Evolutionary conservation across 139 green algal genomes (phyloP), one percentile per base, ranked within the genome.

Genomic region (Chloropicon primus): DNA sequence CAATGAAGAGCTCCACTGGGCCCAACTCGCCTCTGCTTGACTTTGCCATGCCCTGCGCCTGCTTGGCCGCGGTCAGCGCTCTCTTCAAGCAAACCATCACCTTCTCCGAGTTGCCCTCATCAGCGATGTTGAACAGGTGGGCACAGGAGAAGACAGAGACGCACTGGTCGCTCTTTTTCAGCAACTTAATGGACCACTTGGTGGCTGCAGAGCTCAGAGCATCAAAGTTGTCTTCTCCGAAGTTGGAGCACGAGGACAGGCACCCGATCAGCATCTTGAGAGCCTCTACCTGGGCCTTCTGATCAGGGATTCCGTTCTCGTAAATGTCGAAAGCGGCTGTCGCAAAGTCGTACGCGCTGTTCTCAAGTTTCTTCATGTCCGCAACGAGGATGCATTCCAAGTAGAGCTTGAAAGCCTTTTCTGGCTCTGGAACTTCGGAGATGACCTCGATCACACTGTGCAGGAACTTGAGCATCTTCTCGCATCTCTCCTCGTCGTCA

Each of bases 141-240:
- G 89, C 84, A 73, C 89, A 93, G 2, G 86, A 74, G 28, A 85
- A 89, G 28, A 95, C 86, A 3, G 92, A 92, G 25, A 82, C 78
- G 84, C 91, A 97, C 85, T 98, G 94, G 85, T 98, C 94, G 1
- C 84, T 72, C 22, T 92, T 92, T 41, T 90, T 89, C 25, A 98
- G 88, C 81, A 98, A 84, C 76, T 92, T 90, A 23, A 90, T 80
- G 21, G 86, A 90, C 82, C 96, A 98, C 81, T 82, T 85, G 2
- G 85, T 86, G 25, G 86, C 86, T 76, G 95, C 92, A 84, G 95
- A 89, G 27, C 85, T 86, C 24, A 98, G 85, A 0, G 90, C 80
- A n/a, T 88, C 90, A 21, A 93, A 80, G 29, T 87, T 90, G 27
- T 98, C 94, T 0, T 74, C 26, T 2, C 75, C 73, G 54, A 98